Base-by-base conservation (phyloP, 2,329 filamentous ascomycete genomes). In the Pseudopyrenochaeta lycopersici region DNA sequence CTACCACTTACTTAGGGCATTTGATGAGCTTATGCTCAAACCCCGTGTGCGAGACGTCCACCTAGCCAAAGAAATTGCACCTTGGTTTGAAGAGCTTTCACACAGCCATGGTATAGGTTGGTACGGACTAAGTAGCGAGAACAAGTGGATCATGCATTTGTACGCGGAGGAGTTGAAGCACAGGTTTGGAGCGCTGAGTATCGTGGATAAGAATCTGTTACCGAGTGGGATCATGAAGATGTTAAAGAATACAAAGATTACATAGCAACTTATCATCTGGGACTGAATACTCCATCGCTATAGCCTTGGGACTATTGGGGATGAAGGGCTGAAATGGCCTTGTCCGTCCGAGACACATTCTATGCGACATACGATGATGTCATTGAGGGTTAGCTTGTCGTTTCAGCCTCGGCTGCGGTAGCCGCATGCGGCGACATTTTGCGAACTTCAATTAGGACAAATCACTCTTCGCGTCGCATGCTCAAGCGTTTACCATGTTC, bases 61-160 rank as follows among this genome's bases (percentile, higher is more conserved):
- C 17, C 58, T 76, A 2, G 33, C 18, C 46, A 50, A 14, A 50
- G 55, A 14, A 69, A 67, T 35, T 46, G 70, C 12, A 11, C 47
- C 47, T 2, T 50, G 47, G 47, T 50, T 44, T 21, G 32, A 30
- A n/a, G 47, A 50, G 17, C 18, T 50, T 15, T 18, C 6, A 6
- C 21, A 36, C 10, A 50, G 18, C 20, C 47, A 50, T 31, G 40
- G 47, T 15, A 21, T 17, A 12, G 32, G 23, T 9, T 50, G 40
- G 47, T 49, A 52, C 2, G 59, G 57, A 4, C 60, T 75, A 0
- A 35, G 32, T 27, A 39, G 47, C 29, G 38, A 29, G 18, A 47
- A 40, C 2, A n/a, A 40, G 4, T 84, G 82, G 81, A 74, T 84
- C 9, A 66, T 68, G 40, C 60, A 66, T 48, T 58, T 80, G 21